Base-by-base conservation (phyloP, 306 rosid genomes). In the Heteromeles arbutifolia region DNA sequence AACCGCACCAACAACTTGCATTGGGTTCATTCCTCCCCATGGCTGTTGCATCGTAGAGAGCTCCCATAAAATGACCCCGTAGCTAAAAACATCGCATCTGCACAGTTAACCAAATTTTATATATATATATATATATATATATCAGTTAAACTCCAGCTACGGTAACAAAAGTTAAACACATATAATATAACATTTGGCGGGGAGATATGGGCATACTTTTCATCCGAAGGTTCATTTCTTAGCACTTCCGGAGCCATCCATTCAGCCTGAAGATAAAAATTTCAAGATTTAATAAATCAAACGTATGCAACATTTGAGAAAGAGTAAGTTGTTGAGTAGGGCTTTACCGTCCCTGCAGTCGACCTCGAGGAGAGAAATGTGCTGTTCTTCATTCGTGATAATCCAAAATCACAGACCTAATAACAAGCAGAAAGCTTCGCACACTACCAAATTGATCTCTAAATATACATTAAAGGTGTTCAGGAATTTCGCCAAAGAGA, bases 171-270 rank as follows among this genome's bases (percentile, higher is more conserved):
- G 62, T 28, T 52, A 11, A 14, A 19, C 9, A 57, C 48, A 61
- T 18, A 41, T 48, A 74, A 81, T 62, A 84, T 19, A 56, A 78
- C 28, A 28, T 22, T 64, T 45, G 78, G 56, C 50, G 71, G 57
- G 41, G 69, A 31, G 54, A 24, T 21, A 31, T 8, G 14, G 28
- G 69, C 88, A 82, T 88, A 96, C 99, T 96, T 96, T 82, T 96
- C 99, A 86, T 96, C 83, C 41, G 98, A 89, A 78, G 93, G 99
- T 86, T 96, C 99, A 69, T 92, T 96, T 83, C 99, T 84, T 78
- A 96, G 84, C 61, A 96, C 99, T 88, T 96, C 99, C 8, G 99
- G 99, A 77, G 99, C 99, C 99, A 96, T 96, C 99, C 98, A 96
- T 89, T 96, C 99, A 29, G 99, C 99, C 99, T 96, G 89, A 87